These are phyloP conservation scores for Zizania palustris DNA, from an alignment of 202 grass and related monocot genomes.

Conservation along the genomic window DNA sequence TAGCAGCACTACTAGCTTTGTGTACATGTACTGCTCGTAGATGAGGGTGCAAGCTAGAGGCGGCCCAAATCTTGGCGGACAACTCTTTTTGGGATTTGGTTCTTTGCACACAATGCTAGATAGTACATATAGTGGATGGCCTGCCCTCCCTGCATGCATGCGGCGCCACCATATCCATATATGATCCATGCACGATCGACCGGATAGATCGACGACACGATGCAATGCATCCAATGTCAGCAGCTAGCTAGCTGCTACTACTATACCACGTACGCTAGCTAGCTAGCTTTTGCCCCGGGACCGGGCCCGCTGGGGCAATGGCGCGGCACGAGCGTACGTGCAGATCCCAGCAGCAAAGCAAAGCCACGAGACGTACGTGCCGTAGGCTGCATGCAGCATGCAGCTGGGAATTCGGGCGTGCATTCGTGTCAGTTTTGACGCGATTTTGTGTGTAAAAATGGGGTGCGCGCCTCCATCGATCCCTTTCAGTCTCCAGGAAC, in stretches of 20 bases:
- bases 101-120: neutral
- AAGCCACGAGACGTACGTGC: too few species aligned
- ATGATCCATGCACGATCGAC: too few species aligned
- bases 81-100: conserved; percentile 41
- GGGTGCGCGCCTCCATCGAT: neutral
- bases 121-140: too few species aligned
- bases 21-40: neutral
- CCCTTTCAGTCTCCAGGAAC: conserved; percentile 9
- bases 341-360: too few species aligned
- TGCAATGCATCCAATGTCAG: neutral
- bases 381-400: too few species aligned
- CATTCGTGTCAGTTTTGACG: too few species aligned
- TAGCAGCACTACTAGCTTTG: conserved; percentile 6
- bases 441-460: too few species aligned
- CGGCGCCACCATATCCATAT: conserved; percentile 10
- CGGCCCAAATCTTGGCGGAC: conserved; percentile 34
- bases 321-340: neutral
- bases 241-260: too few species aligned
- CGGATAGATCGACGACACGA: neutral
- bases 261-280: too few species aligned
- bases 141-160: neutral
- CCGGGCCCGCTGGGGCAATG: neutral
- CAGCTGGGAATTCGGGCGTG: too few species aligned
- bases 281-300: neutral
- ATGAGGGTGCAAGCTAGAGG: neutral